These are phyloP conservation scores for Dujonia santamariae DNA, from an alignment of 1,139 yeast genomes.

Conservation along the genomic window DNA sequence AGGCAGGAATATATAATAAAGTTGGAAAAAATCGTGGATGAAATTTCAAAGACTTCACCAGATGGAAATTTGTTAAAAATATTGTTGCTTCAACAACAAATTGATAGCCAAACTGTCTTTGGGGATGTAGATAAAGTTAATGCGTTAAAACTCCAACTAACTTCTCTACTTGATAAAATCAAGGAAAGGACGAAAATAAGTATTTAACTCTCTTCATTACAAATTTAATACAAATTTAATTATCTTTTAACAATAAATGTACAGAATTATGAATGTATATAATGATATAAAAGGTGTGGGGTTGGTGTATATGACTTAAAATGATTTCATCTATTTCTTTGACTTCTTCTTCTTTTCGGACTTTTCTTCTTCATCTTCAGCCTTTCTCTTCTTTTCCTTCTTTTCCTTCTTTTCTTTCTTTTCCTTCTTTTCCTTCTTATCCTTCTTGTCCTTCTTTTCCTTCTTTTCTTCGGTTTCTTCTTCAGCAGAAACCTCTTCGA, in stretches of 20 bases:
- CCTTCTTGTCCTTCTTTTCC: slow-evolving; percentile 62
- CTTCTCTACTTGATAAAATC: slow-evolving; percentile 8
- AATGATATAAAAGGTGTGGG: slow-evolving; percentile 1
- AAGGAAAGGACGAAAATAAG: background rate
- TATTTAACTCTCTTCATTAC: slow-evolving; percentile 1
- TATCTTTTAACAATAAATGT: slow-evolving; percentile 13
- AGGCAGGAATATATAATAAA: background rate
- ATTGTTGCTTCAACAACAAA: slow-evolving; percentile 1
- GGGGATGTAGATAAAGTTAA: slow-evolving; percentile 23
- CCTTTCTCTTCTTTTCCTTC: slow-evolving; percentile 58
- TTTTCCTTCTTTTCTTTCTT: slow-evolving; percentile 44
- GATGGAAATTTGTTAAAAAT: slow-evolving; percentile 3
- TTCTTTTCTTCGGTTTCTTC: slow-evolving; percentile 37
- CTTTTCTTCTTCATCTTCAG: slow-evolving; percentile 43
- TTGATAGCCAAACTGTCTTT: background rate
- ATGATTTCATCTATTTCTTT: slow-evolving; percentile 16
- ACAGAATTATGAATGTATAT: slow-evolving; percentile 12
- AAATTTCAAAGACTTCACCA: background rate
- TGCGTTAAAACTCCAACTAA: slow-evolving; percentile 22
- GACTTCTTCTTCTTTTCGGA: slow-evolving; percentile 45
- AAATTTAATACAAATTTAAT: background rate
- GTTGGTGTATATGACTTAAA: background rate
- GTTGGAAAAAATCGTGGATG: background rate
- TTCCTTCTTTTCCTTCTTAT: slow-evolving; percentile 50
- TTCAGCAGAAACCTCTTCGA: slow-evolving; percentile 37